Evolutionary conservation across 441 rosid species (phyloP), one percentile per base, ranked within the genome.

Genomic region (Pelargonium citronellum): DNA sequence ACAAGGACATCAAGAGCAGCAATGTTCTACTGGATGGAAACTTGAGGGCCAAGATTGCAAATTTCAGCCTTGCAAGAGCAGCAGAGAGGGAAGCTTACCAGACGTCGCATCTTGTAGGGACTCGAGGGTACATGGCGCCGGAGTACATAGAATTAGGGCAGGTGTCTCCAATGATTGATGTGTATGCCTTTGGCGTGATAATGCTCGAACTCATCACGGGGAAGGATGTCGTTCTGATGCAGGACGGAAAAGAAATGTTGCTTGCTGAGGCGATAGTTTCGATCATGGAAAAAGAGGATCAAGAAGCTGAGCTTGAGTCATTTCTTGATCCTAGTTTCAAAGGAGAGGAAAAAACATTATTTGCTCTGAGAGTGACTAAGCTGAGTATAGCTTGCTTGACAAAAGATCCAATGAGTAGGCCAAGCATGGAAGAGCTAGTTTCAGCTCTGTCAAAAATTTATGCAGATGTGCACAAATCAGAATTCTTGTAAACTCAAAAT

Each of bases 1-100:
- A 87, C 74, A 77, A 44, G 70, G 78, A 80, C 73, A 74, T 87
- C 58, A 82, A 65, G 49, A 81, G 84, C 73, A 74, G 82, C 77
- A 81, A 82, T 39, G 63, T 85, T 62, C 74, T 85, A 5, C 68
- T 87, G 8, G 78, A 78, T 67, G 3, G 72, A 30, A 51, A 71
- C 41, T 66, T 71, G 43, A 71, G 83, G 60, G 60, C 75, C 27
- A 76, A 78, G 72, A 67, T 75, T 12, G 60, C 41, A 19, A 63
- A 75, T 43, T 67, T 60, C 12, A 55, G 60, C 63, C 75, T 70
- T 0, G 62, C 74, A 12, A 55, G 11, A 1, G 3, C 44, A 2
- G 17, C 1, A 2, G 63, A 15, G 47, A 60, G 69, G 69, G 60
- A 71, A 64, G 66, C 49, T 51, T 68, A 27, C 53, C 39, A 12